Evolutionary conservation across 2,329 filamentous ascomycete species (phyloP).

Genomic region (Exophiala oligosperma): DNA sequence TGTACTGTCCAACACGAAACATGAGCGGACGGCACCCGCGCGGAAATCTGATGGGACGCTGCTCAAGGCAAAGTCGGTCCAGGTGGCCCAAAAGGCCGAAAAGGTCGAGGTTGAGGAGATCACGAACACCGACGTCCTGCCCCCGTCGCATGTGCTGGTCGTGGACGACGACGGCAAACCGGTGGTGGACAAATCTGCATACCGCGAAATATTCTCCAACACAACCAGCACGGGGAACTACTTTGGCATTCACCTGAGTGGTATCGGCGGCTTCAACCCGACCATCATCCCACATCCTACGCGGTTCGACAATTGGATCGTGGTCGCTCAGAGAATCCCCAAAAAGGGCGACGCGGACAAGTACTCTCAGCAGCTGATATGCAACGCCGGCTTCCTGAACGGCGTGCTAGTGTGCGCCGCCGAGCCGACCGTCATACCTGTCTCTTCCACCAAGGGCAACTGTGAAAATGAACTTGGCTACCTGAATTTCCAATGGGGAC

Average conservation of each 20-base stretch:
- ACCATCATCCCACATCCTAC: constrained; percentile 59
- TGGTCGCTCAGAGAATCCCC: constrained; percentile 46
- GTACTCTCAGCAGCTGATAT: constrained; percentile 49
- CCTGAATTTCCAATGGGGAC: constrained; percentile 41
- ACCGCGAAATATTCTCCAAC: constrained; percentile 44
- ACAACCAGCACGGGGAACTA: constrained; percentile 48
- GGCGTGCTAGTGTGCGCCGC: not conserved
- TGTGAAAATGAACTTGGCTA: constrained; percentile 47
- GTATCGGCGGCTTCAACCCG: constrained; percentile 49
- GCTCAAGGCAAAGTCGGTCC: too few relatives aligned
- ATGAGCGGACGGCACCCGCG: too few relatives aligned
- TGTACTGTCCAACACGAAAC: too few relatives aligned
- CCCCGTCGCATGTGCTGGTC: not conserved
- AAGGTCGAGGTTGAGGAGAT: not conserved
- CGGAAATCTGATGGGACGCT: too few relatives aligned
- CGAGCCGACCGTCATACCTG: constrained; percentile 20
- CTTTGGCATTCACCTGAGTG: constrained; percentile 51
- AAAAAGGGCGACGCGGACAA: constrained; percentile 6
- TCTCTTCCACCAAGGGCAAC: constrained; percentile 38
- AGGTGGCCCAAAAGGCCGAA: too few relatives aligned
- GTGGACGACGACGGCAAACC: constrained; percentile 4
- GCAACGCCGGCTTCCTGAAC: constrained; percentile 42
- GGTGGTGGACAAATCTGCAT: not conserved
- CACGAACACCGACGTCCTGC: not conserved
- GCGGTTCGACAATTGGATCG: constrained; percentile 48